Percentiles rank a stretch among this genome's conserved stretches.
phyloP scores from a whole-genome alignment of 2,329 filamentous ascomycete genomes.

The Verticillium nubilum region DNA sequence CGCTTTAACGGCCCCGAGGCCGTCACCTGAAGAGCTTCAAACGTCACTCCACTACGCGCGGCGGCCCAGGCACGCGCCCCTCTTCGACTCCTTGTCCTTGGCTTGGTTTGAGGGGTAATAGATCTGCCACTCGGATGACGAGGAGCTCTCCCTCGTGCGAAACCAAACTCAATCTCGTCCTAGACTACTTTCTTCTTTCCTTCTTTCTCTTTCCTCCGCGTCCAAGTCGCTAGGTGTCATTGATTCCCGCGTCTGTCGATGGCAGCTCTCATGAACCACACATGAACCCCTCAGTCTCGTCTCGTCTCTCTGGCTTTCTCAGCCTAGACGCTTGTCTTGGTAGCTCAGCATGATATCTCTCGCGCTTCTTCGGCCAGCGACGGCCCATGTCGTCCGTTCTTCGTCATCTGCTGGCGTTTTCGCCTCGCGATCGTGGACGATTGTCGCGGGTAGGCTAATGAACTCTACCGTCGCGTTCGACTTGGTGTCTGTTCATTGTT shows the following conservation, averaged over 20 bases:
- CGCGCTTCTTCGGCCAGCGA: conserved; percentile 7
- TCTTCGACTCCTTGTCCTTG: not conserved
- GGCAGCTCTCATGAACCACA: not conserved
- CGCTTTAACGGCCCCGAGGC: not conserved
- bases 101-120: not conserved
- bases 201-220: not conserved
- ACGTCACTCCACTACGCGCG: not conserved
- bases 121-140: not conserved
- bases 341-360: conserved; percentile 8
- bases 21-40: not conserved
- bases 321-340: conserved; percentile 6
- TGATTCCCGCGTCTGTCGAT: not conserved
- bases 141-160: not conserved
- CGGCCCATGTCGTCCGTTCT: conserved; percentile 7
- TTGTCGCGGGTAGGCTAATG: conserved; percentile 3
- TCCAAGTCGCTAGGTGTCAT: not conserved
- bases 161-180: not conserved
- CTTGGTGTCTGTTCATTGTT: not conserved
- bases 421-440: conserved; percentile 4
- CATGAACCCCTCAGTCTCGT: not conserved
- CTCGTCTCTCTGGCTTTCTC: conserved; percentile 5
- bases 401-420: conserved; percentile 5
- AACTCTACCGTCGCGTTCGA: not conserved
- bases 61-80: not conserved
- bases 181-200: not conserved